A percentile compares a stretch with the other conserved stretches of the same genome.
Conservation (phyloP, 2,329 filamentous ascomycete genomes). For the Cercospora sp. region DNA sequence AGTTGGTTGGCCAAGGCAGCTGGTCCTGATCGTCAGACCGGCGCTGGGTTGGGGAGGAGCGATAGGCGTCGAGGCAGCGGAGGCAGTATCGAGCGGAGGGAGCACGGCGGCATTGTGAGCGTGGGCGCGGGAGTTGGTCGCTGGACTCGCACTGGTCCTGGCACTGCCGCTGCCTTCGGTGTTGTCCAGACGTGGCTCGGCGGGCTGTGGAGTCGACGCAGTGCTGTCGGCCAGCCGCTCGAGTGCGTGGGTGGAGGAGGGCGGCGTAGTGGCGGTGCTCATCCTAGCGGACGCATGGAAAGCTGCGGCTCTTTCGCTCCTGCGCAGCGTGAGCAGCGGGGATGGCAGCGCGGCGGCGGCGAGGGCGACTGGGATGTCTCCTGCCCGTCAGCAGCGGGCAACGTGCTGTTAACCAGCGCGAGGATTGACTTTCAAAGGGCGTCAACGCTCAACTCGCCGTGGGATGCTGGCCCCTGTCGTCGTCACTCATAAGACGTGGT, state of each 20-base stretch:
- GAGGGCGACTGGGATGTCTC: neutral
- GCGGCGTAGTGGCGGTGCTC: neutral
- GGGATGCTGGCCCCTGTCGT: neutral
- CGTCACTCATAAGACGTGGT: neutral
- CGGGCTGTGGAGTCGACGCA: neutral
- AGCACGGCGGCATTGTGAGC: constrained; percentile 20
- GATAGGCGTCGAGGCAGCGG: constrained; percentile 13
- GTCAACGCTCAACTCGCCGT: neutral
- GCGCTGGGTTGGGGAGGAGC: constrained; percentile 23
- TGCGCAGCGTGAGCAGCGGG: neutral
- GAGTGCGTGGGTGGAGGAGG: neutral
- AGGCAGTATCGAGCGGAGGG: constrained; percentile 22
- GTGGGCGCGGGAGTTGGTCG: constrained; percentile 8
- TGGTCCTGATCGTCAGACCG: constrained; percentile 29
- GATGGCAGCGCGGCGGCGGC: neutral
- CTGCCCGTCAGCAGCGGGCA: neutral
- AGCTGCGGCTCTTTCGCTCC: neutral
- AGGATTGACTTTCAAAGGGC: neutral
- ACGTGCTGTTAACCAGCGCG: neutral
- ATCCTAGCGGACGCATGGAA: constrained; percentile 6
- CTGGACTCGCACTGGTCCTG: neutral
- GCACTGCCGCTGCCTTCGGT: neutral
- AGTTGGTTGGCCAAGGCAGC: constrained; percentile 13
- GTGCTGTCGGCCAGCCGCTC: neutral
- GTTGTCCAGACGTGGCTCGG: neutral